Base-by-base conservation (phyloP, 129 eudicot genomes). In the Artemisia argyi region DNA sequence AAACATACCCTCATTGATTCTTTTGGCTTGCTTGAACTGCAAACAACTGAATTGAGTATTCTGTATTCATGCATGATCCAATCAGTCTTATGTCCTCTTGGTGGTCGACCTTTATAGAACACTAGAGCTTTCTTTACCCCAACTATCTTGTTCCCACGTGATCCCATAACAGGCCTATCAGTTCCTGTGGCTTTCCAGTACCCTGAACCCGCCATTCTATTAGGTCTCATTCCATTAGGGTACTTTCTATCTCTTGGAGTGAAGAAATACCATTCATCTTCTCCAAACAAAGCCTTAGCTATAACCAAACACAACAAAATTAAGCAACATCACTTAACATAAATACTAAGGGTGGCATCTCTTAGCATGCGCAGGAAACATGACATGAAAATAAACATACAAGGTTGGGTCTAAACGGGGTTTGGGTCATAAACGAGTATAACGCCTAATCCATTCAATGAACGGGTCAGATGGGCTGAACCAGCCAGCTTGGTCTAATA, bases 1-100 rank as follows among this genome's bases (percentile, higher is more conserved):
- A 18, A 8, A 20, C 56, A 60, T 83, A 83, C 84, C 76, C 87
- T 79, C 84, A 76, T 83, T 12, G 79, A 66, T 68, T 71, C 84
- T 71, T 75, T 79, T 17, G 61, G 73, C 48, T 66, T 79, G 16
- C 65, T 75, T 66, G 75, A 61, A 49, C 32, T 66, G 30, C 69
- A 75, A 66, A 56, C 24, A 30, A 60, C 46, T 0, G 81, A 42
- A 16, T 80, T 68, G 22, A 71, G 72, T 49, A 84, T 49, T 73
- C 88, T 77, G 39, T 80, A 84, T 76, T 84, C 88, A 30, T 84
- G 85, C 88, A 84, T 84, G 80, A 84, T 80, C 88, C 85, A 84
- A 16, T 81, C 76, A 2, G 88, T 84, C 66, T 80, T 84, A 47
- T 24, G 47, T 14, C 88, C 85, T 74, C 68, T 65, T 2, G 88